Percentiles rank a stretch among this genome's conserved stretches.
Evolutionary conservation across 805 yeast species (phyloP).

Genomic region (Suhomyces kilbournensis): DNA sequence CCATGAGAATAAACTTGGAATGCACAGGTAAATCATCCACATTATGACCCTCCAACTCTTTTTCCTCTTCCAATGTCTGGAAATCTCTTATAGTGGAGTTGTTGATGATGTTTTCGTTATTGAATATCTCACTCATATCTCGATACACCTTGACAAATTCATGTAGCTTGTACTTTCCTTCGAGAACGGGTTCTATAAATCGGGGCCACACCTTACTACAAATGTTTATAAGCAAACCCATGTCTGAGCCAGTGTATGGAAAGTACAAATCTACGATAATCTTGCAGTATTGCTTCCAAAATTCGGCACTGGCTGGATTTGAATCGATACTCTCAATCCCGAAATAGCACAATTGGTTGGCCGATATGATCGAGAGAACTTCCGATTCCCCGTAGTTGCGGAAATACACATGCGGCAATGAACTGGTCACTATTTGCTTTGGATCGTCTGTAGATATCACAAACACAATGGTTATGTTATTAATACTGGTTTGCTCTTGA

Average conservation of each 20-base stretch:
- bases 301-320: slow-evolving; percentile 15
- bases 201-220: slow-evolving; percentile 32
- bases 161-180: slow-evolving; percentile 16
- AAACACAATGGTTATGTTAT: slow-evolving; percentile 36
- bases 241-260: slow-evolving; percentile 44
- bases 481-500: slow-evolving; percentile 38
- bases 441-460: slow-evolving; percentile 41
- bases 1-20: slow-evolving; percentile 70
- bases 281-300: slow-evolving; percentile 44
- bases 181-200: slow-evolving; percentile 25
- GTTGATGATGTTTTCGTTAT: slow-evolving; percentile 28
- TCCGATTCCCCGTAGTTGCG: slow-evolving; percentile 35
- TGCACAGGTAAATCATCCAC: slow-evolving; percentile 52
- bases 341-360: slow-evolving; percentile 24
- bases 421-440: slow-evolving; percentile 32
- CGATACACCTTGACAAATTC: slow-evolving; percentile 37
- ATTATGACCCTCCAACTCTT: slow-evolving; percentile 13
- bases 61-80: slow-evolving; percentile 21
- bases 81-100: slow-evolving; percentile 29
- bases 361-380: slow-evolving; percentile 35
- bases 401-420: slow-evolving; percentile 42
- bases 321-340: slow-evolving; percentile 13
- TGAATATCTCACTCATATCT: slow-evolving; percentile 26
- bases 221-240: slow-evolving; percentile 33
- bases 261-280: slow-evolving; percentile 45